A percentile compares a stretch with the other conserved stretches of the same genome.
phyloP scores from a whole-genome alignment of 2,329 filamentous ascomycete species.

The Claviceps pusilla region DNA sequence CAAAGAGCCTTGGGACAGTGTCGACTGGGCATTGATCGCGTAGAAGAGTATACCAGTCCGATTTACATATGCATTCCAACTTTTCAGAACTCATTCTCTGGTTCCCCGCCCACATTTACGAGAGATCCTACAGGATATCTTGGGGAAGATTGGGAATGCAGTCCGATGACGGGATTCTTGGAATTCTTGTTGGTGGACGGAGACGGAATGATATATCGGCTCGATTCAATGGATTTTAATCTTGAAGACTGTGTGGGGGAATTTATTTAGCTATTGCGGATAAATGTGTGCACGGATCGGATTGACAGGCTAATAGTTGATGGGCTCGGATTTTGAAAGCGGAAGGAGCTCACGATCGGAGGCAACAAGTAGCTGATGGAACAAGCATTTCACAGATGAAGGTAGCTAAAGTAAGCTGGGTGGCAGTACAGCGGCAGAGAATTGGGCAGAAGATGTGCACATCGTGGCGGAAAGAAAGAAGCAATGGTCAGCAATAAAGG shows the following conservation, averaged over 20 bases:
- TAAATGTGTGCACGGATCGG: no score
- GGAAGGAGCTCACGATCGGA: neutral
- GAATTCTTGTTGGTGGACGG: neutral
- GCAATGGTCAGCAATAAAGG: neutral
- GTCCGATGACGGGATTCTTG: neutral
- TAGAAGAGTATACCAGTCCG: neutral
- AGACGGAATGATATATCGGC: no score
- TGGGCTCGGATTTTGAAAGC: neutral
- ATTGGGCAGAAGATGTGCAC: no score
- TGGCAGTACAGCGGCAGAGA: neutral
- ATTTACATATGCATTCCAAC: neutral
- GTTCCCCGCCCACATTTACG: neutral
- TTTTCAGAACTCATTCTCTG: no score
- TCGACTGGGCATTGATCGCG: neutral
- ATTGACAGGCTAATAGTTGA: neutral
- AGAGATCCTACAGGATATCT: neutral
- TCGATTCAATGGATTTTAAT: no score
- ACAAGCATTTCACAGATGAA: neutral
- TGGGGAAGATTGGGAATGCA: neutral
- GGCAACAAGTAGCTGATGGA: neutral
- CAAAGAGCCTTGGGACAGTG: neutral
- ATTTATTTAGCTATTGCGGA: neutral
- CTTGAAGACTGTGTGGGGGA: neutral
- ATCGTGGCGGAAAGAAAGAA: neutral
- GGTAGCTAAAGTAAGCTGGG: neutral